Base-by-base conservation (phyloP, 257 asterid species). In the Eucommia ulmoides region DNA sequence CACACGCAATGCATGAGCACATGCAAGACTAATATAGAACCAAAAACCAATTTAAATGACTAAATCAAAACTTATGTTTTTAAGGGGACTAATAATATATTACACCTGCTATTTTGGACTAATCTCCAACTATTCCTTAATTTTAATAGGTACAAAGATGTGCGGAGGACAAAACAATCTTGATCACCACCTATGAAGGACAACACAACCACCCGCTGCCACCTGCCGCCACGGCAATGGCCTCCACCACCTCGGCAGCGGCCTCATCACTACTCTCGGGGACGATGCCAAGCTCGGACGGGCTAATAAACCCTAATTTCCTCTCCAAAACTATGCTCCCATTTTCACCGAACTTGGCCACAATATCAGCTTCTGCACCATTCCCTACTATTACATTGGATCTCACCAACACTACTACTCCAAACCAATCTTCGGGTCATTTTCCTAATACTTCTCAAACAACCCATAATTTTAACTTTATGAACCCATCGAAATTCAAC, bases 151-250 rank as follows among this genome's bases (percentile, higher is more conserved):
- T 88, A 25, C 97, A 89, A 73, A 80, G 97, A 74, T 82, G 94
- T 18, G 93, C 93, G 0, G 92, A 82, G 25, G 97, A 89, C 44
- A 76, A 65, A 29, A 71, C 67, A 29, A 82, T 89, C 41, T 64
- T 89, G 9, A 71, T 82, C 53, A 89, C 98, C 47, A 84, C 98
- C 3, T 89, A 89, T 33, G 98, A 89, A 63, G 96, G 96, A 22
- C 82, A 72, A 38, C 98, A 89, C 81, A 85, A 78, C 65, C 98
- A 89, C 66, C 91, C 93, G 1, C 60, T 89, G 53, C 98, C 98
- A 1, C 96, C 96, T 16, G 92, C 98, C 22, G 98, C 98, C 42
- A 80, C 82, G 86, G 93, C 86, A 7, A 89, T 89, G 98, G 96
- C 93, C 33, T 73, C 96, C 1, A 74, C 97, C 0, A 89, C 97